A percentile compares a stretch with the other conserved stretches of the same genome.
These are phyloP conservation scores for Globisporangium alternatum DNA, from an alignment of 352 stramenopile species.

Conservation along the genomic window DNA sequence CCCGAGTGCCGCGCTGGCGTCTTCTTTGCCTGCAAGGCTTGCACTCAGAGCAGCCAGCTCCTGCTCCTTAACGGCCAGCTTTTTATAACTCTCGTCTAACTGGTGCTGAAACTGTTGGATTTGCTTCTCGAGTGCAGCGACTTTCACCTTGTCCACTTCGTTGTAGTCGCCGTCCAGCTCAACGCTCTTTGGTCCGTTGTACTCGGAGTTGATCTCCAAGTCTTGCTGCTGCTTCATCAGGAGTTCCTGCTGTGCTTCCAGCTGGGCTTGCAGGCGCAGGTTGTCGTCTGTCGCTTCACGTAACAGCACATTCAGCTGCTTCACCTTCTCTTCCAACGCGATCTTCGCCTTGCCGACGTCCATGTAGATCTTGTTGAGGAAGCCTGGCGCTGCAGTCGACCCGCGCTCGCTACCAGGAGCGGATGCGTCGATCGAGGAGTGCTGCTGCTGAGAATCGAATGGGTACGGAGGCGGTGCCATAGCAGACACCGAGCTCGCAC, in stretches of 20 bases:
- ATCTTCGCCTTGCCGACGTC: constrained; percentile 80
- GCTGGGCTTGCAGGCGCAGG: constrained; percentile 25
- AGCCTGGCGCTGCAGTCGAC: constrained; percentile 28
- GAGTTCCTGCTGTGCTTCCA: constrained; percentile 10
- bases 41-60: constrained; percentile 28
- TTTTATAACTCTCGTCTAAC: constrained; percentile 10
- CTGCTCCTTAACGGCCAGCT: constrained; percentile 21
- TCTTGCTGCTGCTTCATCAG: constrained; percentile 10
- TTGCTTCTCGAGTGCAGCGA: constrained; percentile 25
- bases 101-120: constrained; percentile 17
- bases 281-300: constrained; percentile 51
- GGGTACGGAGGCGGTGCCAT: constrained; percentile 11
- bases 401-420: constrained; percentile 8
- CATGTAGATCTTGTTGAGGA: constrained; percentile 79
- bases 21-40: constrained; percentile 14
- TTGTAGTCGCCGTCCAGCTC: constrained; percentile 18
- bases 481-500: not conserved
- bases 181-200: constrained; percentile 18
- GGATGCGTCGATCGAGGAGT: constrained; percentile 1
- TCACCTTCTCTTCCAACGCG: constrained; percentile 66
- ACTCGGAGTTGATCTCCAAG: not conserved
- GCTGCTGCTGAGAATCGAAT: constrained; percentile 4
- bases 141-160: constrained; percentile 11
- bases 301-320: constrained; percentile 49
- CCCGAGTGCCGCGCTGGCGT: constrained; percentile 12